These are phyloP conservation scores for Neurospora tetraspora DNA, from an alignment of 495 filamentous ascomycete species.

Conservation along the genomic window DNA sequence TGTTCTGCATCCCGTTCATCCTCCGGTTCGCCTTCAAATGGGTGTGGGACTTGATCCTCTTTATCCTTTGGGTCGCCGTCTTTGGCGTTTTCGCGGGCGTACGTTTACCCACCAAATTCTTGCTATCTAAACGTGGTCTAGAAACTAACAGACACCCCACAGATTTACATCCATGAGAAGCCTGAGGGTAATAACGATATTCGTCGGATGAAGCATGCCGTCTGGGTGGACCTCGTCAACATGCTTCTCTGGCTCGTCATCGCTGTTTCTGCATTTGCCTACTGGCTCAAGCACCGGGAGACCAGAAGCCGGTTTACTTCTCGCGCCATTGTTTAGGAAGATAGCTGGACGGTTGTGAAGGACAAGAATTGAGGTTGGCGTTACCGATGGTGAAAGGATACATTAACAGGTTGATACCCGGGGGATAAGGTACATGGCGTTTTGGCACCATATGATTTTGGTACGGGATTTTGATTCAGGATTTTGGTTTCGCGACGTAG, in stretches of 20 bases:
- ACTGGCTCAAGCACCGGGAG: constrained; percentile 35
- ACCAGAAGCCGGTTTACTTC: constrained; percentile 37
- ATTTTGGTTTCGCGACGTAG: neutral
- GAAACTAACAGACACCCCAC: constrained; percentile 1
- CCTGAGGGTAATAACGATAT: constrained; percentile 49
- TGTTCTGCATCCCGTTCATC: constrained; percentile 54
- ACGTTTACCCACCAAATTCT: neutral
- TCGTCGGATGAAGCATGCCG: constrained; percentile 71
- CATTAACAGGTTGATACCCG: neutral
- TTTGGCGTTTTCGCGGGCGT: constrained; percentile 70
- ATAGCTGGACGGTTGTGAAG: neutral
- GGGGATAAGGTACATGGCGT: neutral
- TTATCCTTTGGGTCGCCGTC: constrained; percentile 65
- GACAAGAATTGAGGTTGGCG: neutral
- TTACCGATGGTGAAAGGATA: neutral
- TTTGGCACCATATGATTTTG: neutral
- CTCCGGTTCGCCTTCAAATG: constrained; percentile 45
- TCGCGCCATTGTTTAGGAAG: constrained; percentile 32
- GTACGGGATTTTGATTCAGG: neutral
- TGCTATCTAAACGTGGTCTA: neutral
- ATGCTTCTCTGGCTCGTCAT: constrained; percentile 62
- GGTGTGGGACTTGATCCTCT: constrained; percentile 60
- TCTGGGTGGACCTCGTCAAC: constrained; percentile 72
- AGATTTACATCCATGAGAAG: constrained; percentile 63
- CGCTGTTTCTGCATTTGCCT: constrained; percentile 28